phyloP scores from a whole-genome alignment of 2,329 filamentous ascomycete species.

The Apiospora saccharicola region DNA sequence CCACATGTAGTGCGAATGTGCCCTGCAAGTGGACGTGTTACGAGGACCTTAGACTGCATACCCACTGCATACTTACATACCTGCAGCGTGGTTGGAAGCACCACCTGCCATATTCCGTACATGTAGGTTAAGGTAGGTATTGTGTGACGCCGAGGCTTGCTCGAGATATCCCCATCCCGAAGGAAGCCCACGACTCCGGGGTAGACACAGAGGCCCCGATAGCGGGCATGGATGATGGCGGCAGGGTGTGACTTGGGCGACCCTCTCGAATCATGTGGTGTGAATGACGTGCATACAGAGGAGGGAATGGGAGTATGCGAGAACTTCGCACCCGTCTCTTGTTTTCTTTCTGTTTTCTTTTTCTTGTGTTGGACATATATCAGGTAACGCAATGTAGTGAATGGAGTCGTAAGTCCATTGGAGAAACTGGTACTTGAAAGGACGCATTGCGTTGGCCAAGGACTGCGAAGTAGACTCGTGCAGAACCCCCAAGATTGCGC shows the following conservation, averaged over 20 bases:
- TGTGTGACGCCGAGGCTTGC: not conserved
- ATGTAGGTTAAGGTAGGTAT: not conserved
- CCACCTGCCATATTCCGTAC: not conserved
- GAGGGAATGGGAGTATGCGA: not conserved
- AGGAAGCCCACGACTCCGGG: not conserved
- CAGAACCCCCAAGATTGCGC: not conserved
- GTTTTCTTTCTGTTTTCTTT: no score
- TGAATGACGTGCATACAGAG: not conserved
- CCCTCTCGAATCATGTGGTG: not conserved
- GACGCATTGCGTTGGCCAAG: not conserved
- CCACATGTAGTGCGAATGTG: not conserved
- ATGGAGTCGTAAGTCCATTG: not conserved
- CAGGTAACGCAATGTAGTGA: not conserved
- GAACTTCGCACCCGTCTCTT: not conserved
- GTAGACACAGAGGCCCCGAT: not conserved
- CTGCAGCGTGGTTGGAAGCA: not conserved
- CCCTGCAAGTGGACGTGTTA: not conserved
- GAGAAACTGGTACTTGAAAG: not conserved
- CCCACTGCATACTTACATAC: not conserved
- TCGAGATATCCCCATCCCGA: not conserved
- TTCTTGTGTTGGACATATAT: not conserved
- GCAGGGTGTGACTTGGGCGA: not conserved
- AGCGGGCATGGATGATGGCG: not conserved
- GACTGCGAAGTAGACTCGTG: not conserved
- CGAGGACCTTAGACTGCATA: not conserved